Percentiles rank a stretch among this genome's conserved stretches.
These are phyloP conservation scores for Mycena crocata DNA, from an alignment of 768 basidiomycete genomes.

Conservation along the genomic window DNA sequence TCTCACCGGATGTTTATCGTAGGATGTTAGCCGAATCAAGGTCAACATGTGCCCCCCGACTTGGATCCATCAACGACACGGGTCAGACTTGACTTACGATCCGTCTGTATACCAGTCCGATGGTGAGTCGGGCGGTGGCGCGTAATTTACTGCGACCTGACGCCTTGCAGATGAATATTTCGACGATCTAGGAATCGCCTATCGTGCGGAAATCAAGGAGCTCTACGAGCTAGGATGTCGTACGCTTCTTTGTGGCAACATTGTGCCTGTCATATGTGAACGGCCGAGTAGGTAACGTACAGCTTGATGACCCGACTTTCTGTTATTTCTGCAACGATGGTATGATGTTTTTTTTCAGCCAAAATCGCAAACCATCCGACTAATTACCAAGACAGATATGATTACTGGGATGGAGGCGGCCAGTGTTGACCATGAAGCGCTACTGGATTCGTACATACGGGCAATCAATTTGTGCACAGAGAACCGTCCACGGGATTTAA, in stretches of 20 bases:
- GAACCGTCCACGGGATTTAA: slow-evolving; percentile 65
- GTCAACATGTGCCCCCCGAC: slow-evolving; percentile 78
- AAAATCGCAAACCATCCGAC: slow-evolving; percentile 25
- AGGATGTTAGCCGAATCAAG: slow-evolving; percentile 78
- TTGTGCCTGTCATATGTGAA: slow-evolving; percentile 1
- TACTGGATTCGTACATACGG: slow-evolving; percentile 77
- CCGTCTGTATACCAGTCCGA: slow-evolving; percentile 70
- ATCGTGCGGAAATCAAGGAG: slow-evolving; percentile 61
- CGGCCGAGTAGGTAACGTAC: slow-evolving; percentile 60
- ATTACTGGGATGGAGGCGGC: slow-evolving; percentile 65
- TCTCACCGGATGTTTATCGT: slow-evolving; percentile 16
- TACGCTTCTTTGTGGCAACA: slow-evolving; percentile 41
- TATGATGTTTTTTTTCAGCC: slow-evolving; percentile 53
- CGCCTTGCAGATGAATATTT: slow-evolving; percentile 59
- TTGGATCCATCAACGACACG: slow-evolving; percentile 79
- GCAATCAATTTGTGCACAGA: slow-evolving; percentile 69
- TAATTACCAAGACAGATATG: slow-evolving; percentile 42
- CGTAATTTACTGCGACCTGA: not conserved
- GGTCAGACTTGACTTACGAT: slow-evolving; percentile 67
- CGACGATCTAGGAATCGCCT: slow-evolving; percentile 58
- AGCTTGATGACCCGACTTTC: slow-evolving; percentile 65
- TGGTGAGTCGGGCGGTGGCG: slow-evolving; percentile 47
- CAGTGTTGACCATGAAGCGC: slow-evolving; percentile 69
- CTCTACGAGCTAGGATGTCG: slow-evolving; percentile 62
- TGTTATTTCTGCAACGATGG: slow-evolving; percentile 75